phyloP scores from a whole-genome alignment of 371 early-diverging fungal species.

The Mortierella sp. region DNA sequence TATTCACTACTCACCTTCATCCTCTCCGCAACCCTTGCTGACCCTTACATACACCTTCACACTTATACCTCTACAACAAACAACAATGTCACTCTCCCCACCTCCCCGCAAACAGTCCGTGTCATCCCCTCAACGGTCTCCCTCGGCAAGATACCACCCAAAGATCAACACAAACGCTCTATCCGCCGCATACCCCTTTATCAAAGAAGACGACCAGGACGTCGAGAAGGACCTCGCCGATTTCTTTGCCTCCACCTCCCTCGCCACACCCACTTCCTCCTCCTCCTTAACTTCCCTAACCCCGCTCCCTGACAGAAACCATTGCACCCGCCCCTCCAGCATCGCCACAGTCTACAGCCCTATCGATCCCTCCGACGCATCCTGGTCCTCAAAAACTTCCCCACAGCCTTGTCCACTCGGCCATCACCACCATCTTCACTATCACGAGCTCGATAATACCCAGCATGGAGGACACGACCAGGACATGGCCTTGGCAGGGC shows the following conservation, averaged over 20 bases:
- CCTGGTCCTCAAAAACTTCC: constrained; percentile 11
- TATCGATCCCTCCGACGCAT: neutral
- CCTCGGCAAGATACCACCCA: constrained; percentile 27
- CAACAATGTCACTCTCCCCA: constrained; percentile 23
- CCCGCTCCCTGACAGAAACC: constrained; percentile 11
- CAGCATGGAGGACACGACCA: constrained; percentile 11
- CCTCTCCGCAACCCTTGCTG: neutral
- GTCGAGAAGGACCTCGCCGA: constrained; percentile 34
- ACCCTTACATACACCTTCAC: neutral
- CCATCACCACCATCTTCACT: neutral
- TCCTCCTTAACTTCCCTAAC: neutral
- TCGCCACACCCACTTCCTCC: constrained; percentile 9
- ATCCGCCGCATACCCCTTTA: neutral
- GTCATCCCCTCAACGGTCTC: constrained; percentile 10
- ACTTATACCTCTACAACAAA: neutral
- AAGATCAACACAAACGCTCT: constrained; percentile 34
- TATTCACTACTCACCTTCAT: neutral
- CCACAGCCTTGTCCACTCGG: neutral
- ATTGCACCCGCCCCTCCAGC: constrained; percentile 27
- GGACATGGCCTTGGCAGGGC: constrained; percentile 3
- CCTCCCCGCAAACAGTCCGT: constrained; percentile 38
- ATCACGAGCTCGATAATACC: constrained; percentile 1
- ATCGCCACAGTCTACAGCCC: constrained; percentile 32
- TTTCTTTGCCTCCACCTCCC: constrained; percentile 20
- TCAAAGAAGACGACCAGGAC: constrained; percentile 20